phyloP scores from a whole-genome alignment of 1,284 basidiomycete species.

The Puccinia novopanici region DNA sequence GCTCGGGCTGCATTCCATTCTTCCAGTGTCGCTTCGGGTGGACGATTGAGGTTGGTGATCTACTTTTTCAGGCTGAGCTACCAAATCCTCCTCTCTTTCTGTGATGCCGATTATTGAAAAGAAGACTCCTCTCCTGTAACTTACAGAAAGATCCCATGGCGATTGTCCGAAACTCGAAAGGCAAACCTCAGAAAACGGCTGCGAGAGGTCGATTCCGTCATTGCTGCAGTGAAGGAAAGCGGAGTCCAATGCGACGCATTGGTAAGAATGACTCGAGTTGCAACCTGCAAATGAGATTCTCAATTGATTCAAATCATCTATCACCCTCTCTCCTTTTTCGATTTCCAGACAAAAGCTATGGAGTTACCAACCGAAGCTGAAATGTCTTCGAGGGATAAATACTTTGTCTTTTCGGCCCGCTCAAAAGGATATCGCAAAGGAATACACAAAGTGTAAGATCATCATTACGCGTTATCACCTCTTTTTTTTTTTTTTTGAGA shows the following conservation, averaged over 20 bases:
- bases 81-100: not conserved
- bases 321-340: not conserved
- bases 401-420: conserved; percentile 49
- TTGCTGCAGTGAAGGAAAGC: conserved; percentile 47
- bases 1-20: conserved; percentile 9
- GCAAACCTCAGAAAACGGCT: conserved; percentile 50
- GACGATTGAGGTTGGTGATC: conserved; percentile 11
- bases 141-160: conserved; percentile 51
- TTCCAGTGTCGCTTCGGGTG: not conserved
- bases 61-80: not conserved
- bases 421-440: conserved; percentile 52
- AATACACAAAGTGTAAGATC: conserved; percentile 44
- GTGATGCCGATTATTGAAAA: not conserved
- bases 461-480: not conserved
- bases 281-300: not conserved
- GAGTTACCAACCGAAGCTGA: conserved; percentile 49
- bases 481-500: not conserved
- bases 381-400: conserved; percentile 52
- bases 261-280: conserved; percentile 17
- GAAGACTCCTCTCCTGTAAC: not conserved
- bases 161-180: conserved; percentile 49
- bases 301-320: not conserved
- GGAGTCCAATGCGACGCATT: conserved; percentile 47
- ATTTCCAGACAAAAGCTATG: conserved; percentile 33
- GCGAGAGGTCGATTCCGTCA: conserved; percentile 51